A percentile compares a stretch with the other conserved stretches of the same genome.
phyloP scores from a whole-genome alignment of 2,329 filamentous ascomycete genomes.

The Stachybotrys elegans region DNA sequence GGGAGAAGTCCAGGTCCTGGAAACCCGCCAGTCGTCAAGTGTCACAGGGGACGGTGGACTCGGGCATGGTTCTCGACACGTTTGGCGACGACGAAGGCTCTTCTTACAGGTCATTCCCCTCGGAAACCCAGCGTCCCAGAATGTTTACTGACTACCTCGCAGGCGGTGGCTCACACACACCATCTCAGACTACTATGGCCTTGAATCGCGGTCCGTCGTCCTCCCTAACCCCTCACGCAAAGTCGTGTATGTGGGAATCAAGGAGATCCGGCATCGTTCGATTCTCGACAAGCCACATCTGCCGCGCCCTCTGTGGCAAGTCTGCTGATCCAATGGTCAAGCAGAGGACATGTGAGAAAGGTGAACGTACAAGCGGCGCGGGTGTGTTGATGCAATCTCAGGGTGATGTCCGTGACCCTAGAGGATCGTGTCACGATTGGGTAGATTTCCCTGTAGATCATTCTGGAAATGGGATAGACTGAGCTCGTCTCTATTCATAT shows the following conservation, averaged over 20 bases:
- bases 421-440: too few relatives aligned
- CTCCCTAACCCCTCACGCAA: slow-evolving; percentile 65
- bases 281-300: slow-evolving; percentile 31
- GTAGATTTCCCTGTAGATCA: too few relatives aligned
- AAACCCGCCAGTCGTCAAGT: slow-evolving; percentile 47
- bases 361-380: too few relatives aligned
- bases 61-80: slow-evolving; percentile 74
- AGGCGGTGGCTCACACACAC: slow-evolving; percentile 91
- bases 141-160: slow-evolving; percentile 6
- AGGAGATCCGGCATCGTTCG: slow-evolving; percentile 33
- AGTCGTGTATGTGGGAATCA: slow-evolving; percentile 78
- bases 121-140: slow-evolving; percentile 2
- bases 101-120: slow-evolving; percentile 60
- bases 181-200: slow-evolving; percentile 86
- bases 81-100: slow-evolving; percentile 69
- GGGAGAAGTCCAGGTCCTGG: slow-evolving; percentile 32
- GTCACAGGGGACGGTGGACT: slow-evolving; percentile 54
- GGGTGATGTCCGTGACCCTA: too few relatives aligned
- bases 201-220: slow-evolving; percentile 77
- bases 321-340: slow-evolving; percentile 35
- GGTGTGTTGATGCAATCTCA: too few relatives aligned
- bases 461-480: too few relatives aligned
- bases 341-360: too few relatives aligned
- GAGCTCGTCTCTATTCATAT: too few relatives aligned
- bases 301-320: slow-evolving; percentile 60